phyloP scores from a whole-genome alignment of 352 stramenopile genomes.

The Globisporangium canariense region DNA sequence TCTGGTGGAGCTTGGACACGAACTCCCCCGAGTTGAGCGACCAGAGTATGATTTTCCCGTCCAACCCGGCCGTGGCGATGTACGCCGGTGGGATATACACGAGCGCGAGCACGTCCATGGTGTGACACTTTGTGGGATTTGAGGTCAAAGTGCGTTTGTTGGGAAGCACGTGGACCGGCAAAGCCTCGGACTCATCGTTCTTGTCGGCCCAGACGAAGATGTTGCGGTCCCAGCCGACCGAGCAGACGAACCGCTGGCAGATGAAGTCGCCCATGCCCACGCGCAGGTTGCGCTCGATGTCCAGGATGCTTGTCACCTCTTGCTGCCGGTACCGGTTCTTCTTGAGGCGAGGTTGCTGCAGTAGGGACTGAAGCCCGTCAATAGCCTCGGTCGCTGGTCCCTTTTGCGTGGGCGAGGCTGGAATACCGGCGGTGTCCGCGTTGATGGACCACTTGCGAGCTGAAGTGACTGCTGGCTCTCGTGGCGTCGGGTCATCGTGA shows the following conservation, averaged over 20 bases:
- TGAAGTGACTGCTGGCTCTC: background rate
- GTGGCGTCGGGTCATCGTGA: conserved; percentile 5
- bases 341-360: background rate
- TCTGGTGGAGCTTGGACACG: conserved; percentile 59
- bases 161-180: conserved; percentile 56
- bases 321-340: conserved; percentile 62
- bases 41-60: conserved; percentile 75
- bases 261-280: conserved; percentile 83
- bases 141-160: conserved; percentile 24
- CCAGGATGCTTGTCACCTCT: conserved; percentile 79
- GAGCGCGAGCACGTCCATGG: conserved; percentile 65
- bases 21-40: conserved; percentile 77
- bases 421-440: background rate
- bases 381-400: conserved; percentile 1
- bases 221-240: conserved; percentile 77
- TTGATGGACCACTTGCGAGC: background rate
- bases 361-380: background rate
- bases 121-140: conserved; percentile 39
- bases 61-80: conserved; percentile 61
- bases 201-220: conserved; percentile 86
- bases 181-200: conserved; percentile 66
- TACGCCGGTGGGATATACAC: conserved; percentile 71
- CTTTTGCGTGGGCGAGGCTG: background rate
- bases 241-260: conserved; percentile 79
- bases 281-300: conserved; percentile 73